Conservation (phyloP, 192 early-diverging fungal genomes). For the Gaertneriomyces sp. region DNA sequence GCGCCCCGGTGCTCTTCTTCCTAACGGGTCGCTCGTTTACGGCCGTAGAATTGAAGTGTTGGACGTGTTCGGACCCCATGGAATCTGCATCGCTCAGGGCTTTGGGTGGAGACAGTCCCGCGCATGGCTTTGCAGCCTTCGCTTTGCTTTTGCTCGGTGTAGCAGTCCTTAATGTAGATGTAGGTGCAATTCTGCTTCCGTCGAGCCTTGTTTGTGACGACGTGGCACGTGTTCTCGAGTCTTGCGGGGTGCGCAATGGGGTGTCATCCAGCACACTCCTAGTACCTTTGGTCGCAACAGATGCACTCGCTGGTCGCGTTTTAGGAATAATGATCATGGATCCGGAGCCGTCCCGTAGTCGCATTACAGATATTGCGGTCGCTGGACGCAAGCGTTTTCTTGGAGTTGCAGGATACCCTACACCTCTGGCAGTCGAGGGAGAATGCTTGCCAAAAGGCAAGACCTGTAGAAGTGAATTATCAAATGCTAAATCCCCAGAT, state of each 20-base stretch:
- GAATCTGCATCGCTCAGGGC: too few species aligned
- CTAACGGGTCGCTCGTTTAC: too few species aligned
- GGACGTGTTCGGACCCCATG: too few species aligned
- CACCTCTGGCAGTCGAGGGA: constrained; percentile 1
- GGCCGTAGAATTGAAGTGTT: too few species aligned
- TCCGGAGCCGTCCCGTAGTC: constrained; percentile 36
- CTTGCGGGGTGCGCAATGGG: constrained; percentile 17
- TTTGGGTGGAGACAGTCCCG: too few species aligned
- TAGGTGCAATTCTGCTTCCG: background rate
- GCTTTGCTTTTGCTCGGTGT: too few species aligned
- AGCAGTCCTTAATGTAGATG: too few species aligned
- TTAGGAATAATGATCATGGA: constrained; percentile 51
- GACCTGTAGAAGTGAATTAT: constrained; percentile 19
- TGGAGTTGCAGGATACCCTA: constrained; percentile 19
- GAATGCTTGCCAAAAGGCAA: constrained; percentile 16
- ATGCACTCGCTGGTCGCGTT: constrained; percentile 47
- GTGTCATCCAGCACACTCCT: constrained; percentile 30
- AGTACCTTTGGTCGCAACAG: constrained; percentile 21
- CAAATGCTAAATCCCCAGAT: constrained; percentile 19
- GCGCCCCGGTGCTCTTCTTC: too few species aligned
- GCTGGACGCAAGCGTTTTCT: constrained; percentile 41
- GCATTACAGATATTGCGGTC: constrained; percentile 57
- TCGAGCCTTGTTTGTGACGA: constrained; percentile 4
- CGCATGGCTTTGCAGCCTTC: too few species aligned
- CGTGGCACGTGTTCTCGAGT: background rate